Base-by-base conservation (phyloP, 2,329 filamentous ascomycete species). In the Beauveria bassiana region DNA sequence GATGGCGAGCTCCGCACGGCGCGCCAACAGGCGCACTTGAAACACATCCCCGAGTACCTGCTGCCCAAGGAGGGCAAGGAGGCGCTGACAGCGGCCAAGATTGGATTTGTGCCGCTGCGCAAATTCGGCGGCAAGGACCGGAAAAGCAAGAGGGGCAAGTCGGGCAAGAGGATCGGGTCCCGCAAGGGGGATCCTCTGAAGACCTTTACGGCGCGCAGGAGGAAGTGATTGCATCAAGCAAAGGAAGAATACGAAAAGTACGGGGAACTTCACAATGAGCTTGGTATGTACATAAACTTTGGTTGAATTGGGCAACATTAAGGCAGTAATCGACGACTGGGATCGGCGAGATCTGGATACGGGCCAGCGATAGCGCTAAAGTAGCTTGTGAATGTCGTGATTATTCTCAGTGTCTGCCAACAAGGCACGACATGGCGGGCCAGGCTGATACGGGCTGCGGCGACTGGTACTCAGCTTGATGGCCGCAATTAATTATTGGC, bases 11-110 rank as follows among this genome's bases (percentile, higher is more conserved):
- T 96, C 61, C 84, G 92, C 63, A 87, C 92, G 26, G 91, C 93
- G 16, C 81, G 90, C 63, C 86, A 92, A 51, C 93, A 98, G 75
- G 84, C 89, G 8, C 95, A 99, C 78, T 78, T 99, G 66, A 96
- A 91, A 75, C 91, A 97, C 73, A 90, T 99, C 1, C 95, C 95
- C 0, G 93, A 97, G 52, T 99, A 99, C 72, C 77, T 99, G 57
- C 79, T 99, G 68, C 95, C 95, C 77, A 82, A 74, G 70, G 92
- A 84, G 70, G 88, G 88, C 47, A 89, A 85, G 73, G 87, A 89
- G 69, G 86, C 82, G 0, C 76, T 91, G 59, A 83, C 82, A 40
- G 86, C 60, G 78, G 82, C 84, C 28, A 82, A 90, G 62, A 80
- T 92, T 60, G 91, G 91, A 2, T 95, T 91, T 69, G 91, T 96